Evolutionary conservation across 805 yeast genomes (phyloP).

Genomic region (Candida sanyiensis): DNA sequence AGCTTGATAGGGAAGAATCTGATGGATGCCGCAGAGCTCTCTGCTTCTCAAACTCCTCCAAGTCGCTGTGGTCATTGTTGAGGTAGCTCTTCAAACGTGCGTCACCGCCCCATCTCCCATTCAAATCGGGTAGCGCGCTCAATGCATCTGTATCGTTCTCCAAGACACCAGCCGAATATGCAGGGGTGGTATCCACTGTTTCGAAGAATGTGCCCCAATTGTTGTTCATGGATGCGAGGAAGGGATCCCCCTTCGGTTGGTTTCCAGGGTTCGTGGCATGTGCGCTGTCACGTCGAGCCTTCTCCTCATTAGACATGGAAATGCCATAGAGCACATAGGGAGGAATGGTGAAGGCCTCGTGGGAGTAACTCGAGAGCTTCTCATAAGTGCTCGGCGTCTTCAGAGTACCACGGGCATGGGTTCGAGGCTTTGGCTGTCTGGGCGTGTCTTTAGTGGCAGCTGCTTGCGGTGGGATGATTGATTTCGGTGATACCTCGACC

Average conservation of each 20-base stretch:
- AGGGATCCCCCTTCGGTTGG: constrained; percentile 28
- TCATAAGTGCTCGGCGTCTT: constrained; percentile 12
- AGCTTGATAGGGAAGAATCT: constrained; percentile 6
- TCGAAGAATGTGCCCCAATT: constrained; percentile 48
- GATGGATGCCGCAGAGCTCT: not conserved
- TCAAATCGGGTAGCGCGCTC: constrained; percentile 35
- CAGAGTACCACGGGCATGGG: too few relatives aligned
- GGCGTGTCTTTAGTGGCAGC: not conserved
- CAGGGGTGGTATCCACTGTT: constrained; percentile 41
- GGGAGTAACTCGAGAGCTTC: constrained; percentile 29
- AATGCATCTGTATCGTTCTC: constrained; percentile 20
- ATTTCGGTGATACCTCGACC: too few relatives aligned
- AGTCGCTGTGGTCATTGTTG: constrained; percentile 26
- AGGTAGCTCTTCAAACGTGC: constrained; percentile 52
- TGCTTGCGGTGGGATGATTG: not conserved
- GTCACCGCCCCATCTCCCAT: constrained; percentile 68
- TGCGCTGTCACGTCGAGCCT: not conserved
- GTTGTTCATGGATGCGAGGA: constrained; percentile 33
- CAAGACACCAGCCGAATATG: constrained; percentile 26
- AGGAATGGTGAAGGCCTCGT: constrained; percentile 45
- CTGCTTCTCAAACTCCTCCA: constrained; percentile 7
- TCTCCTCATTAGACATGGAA: constrained; percentile 23
- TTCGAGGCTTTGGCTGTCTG: too few relatives aligned
- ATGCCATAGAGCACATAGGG: constrained; percentile 59
- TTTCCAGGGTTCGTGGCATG: too few relatives aligned